Conservation (phyloP, 2,329 filamentous ascomycete genomes). For the Calcarisporium arbuscula region DNA sequence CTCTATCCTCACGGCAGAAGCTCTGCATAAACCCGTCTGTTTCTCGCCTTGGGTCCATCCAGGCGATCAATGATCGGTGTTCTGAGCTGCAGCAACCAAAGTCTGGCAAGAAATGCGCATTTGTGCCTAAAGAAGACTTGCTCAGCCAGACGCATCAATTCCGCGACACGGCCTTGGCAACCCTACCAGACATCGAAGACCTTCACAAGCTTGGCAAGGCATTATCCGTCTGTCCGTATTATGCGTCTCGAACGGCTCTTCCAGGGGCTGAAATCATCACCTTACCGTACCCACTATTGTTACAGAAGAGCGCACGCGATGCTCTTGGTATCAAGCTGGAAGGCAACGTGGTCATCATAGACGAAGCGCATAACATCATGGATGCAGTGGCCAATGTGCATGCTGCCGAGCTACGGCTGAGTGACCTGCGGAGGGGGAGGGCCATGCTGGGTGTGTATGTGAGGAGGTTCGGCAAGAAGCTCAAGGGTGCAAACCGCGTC, state of each 20-base stretch:
- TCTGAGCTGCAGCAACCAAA: constrained; percentile 77
- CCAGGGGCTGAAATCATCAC: constrained; percentile 83
- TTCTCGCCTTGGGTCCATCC: constrained; percentile 58
- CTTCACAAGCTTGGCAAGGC: constrained; percentile 70
- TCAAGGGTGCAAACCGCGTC: constrained; percentile 86
- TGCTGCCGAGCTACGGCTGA: constrained; percentile 67
- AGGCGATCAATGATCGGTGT: constrained; percentile 90
- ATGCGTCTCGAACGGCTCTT: constrained; percentile 84
- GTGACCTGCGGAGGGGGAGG: constrained; percentile 66
- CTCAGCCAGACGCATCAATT: constrained; percentile 69
- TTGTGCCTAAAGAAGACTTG: constrained; percentile 72
- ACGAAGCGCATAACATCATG: constrained; percentile 97
- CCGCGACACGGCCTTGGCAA: constrained; percentile 76
- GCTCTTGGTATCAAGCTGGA: constrained; percentile 82
- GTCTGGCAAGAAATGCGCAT: constrained; percentile 58
- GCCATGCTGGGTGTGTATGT: constrained; percentile 76
- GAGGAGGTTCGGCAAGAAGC: constrained; percentile 76
- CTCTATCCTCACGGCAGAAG: constrained; percentile 80
- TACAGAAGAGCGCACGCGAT: constrained; percentile 82
- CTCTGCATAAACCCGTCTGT: constrained; percentile 87
- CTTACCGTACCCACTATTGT: constrained; percentile 80
- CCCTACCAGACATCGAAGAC: constrained; percentile 89
- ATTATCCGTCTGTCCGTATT: constrained; percentile 86
- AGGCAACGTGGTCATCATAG: constrained; percentile 86
- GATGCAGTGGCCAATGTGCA: constrained; percentile 86